Base-by-base conservation (phyloP, 805 yeast genomes). In the Vanderwaltozyma yarrowii region DNA sequence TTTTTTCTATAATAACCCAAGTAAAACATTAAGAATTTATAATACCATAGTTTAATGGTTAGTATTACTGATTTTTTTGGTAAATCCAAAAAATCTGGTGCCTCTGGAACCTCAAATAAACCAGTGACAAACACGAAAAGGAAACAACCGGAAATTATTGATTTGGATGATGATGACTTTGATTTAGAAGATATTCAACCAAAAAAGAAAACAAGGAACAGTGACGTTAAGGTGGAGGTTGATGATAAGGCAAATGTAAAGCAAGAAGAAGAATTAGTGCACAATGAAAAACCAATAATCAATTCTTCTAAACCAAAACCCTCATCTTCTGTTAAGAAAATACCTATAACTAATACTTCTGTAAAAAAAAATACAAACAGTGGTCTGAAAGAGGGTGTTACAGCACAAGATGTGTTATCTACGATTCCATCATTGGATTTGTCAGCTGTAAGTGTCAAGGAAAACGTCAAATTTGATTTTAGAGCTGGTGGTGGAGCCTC, bases 391-490 rank as follows among this genome's bases (percentile, higher is more conserved):
- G 4, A 23, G 20, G 30, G 28, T 14, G 23, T 28, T 3, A 47
- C 55, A 11, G 55, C 57, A 12, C 49, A 49, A 13, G 59, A 56
- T 18, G 46, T 58, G 6, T 62, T 87, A 21, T 66, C 71, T 6
- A 63, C 67, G 7, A 81, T 88, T 32, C 82, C 88, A 2, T 87
- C 86, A 49, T 88, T 92, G 0, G 80, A 70, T 33, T 68, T 84
- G 9, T 71, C 74, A 7, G 70, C 62, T 18, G 62, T 48, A 4
- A 65, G 69, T 10, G 73, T 71, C 3, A 72, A 70, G 19, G 63
- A 69, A 36, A 71, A 70, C 29, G 69, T 74, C 51, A 76, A 73
- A 43, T 75, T 66, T 51, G 70, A 73, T 46, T 82, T 76, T 47
- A 74, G 74, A 46, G 47, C 59, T 0, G 52, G 53, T 21, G 53